phyloP scores from a whole-genome alignment of 176 grass and related monocot genomes.

The Oryza nivara region DNA sequence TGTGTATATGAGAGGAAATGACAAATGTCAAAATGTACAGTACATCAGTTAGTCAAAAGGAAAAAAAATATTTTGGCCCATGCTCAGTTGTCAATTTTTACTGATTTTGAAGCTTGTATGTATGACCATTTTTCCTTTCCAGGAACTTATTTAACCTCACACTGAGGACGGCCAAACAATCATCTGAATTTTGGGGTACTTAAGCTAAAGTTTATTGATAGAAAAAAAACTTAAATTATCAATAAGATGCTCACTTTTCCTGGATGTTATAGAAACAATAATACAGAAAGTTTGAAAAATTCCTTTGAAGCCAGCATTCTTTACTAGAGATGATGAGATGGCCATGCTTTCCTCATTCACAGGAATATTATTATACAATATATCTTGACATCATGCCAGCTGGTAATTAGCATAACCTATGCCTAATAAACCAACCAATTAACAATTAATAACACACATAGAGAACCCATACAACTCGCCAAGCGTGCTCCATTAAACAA shows the following conservation, averaged over 20 bases:
- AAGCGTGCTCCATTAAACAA: neutral
- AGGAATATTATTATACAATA: neutral
- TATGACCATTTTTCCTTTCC: too few relatives aligned
- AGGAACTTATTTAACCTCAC: neutral
- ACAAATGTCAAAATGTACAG: too few relatives aligned
- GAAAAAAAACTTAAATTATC: neutral
- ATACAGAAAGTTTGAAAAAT: neutral
- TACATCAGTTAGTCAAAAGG: too few relatives aligned
- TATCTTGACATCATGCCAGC: neutral
- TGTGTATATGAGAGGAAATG: too few relatives aligned
- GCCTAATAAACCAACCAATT: neutral
- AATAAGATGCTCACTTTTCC: neutral
- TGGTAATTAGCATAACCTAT: neutral
- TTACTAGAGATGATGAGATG: neutral
- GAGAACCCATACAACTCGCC: neutral
- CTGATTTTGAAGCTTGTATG: too few relatives aligned
- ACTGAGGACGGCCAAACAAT: neutral
- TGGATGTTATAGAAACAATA: neutral
- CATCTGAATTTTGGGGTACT: neutral
- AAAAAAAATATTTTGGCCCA: too few relatives aligned
- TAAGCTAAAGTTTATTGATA: neutral
- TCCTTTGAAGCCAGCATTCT: neutral
- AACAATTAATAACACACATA: neutral
- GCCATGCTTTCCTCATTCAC: neutral
- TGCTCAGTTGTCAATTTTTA: too few relatives aligned